Base-by-base conservation (phyloP, 805 yeast species). In the Nakazawaea peltata region DNA sequence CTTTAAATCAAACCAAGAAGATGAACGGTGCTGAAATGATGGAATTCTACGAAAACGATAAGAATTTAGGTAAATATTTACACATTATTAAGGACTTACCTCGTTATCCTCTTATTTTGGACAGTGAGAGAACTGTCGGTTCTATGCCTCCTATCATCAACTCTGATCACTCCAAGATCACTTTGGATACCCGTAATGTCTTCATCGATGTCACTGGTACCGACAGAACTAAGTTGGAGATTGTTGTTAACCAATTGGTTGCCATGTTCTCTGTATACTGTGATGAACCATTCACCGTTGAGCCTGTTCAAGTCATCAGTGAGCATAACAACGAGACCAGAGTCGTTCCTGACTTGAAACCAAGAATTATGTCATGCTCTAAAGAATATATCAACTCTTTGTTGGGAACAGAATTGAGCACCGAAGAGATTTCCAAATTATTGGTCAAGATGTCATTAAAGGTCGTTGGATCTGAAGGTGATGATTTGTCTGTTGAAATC, bases 111-210 rank as follows among this genome's bases (percentile, higher is more conserved):
- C 86, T 88, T 25, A 83, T 90, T 49, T 69, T 78, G 49, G 98
- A 92, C 60, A 59, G 79, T 39, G 67, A 76, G 28, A 72, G 79
- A 50, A 69, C 72, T 7, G 92, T 92, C 35, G 80, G 94, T 50
- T 88, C 97, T 5, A 62, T 92, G 67, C 99, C 99, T 34, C 99
- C 99, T 44, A 81, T 92, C 54, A 94, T 92, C 66, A 92, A 92
- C 66, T 81, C 95, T 26, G 81, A 92, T 53, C 83, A 71, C 54
- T 80, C 95, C 34, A 94, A 94, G 65, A 85, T 92, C 50, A 68
- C 92, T 14, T 60, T 87, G 44, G 69, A 84, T 39, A 90, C 98
- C 42, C 77, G 65, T 47, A 88, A 92, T 51, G 83, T 94, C 42
- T 86, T 90, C 58, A 77, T 92, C 49, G 99, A 92, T 46, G 74